These are phyloP conservation scores for Poa annua DNA, from an alignment of 176 grass and related monocot genomes.

Conservation along the genomic window DNA sequence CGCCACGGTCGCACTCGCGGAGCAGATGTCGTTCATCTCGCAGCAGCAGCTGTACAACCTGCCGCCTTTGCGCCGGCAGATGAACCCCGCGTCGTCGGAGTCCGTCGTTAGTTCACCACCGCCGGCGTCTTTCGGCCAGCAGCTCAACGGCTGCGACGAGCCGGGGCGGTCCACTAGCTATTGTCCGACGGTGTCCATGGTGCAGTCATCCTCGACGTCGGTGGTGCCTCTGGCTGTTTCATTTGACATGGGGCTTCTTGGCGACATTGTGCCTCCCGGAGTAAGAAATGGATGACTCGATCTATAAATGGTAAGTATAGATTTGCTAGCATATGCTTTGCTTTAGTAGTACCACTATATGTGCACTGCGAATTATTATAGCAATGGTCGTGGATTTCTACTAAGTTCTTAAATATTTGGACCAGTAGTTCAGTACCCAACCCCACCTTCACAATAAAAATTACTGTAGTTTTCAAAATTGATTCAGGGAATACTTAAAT, in stretches of 20 bases:
- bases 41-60: conserved; percentile 40
- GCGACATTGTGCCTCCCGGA: conserved; percentile 80
- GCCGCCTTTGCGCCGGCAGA: conserved; percentile 31
- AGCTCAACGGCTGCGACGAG: conserved; percentile 18
- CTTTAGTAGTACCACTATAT: background rate
- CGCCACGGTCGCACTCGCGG: conserved; percentile 45
- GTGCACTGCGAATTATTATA: background rate
- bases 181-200: background rate
- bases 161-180: background rate
- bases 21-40: conserved; percentile 52
- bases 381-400: background rate
- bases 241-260: conserved; percentile 64
- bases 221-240: conserved; percentile 18
- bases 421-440: background rate
- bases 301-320: conserved; percentile 31
- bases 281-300: conserved; percentile 60
- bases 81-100: background rate
- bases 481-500: no score
- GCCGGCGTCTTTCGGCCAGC: conserved; percentile 4
- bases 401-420: background rate
- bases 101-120: background rate
- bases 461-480: no score
- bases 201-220: background rate
- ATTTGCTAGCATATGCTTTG: background rate
- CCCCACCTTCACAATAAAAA: background rate